Conservation (phyloP, 225 moss, liverwort and hornwort genomes). For the Pseudisothecium myosuroides region DNA sequence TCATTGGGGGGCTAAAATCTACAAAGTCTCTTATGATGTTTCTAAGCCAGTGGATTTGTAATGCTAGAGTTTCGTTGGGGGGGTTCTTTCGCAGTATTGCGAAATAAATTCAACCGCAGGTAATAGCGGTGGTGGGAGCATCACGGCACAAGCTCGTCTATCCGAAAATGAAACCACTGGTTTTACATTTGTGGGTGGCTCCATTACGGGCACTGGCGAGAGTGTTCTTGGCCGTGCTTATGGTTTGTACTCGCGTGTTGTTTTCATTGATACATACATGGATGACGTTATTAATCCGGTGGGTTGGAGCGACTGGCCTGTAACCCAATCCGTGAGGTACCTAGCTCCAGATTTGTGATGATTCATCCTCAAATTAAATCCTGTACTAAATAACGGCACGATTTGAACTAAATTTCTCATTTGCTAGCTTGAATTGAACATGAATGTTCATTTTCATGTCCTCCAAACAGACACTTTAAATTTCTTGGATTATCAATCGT, state of each 20-base stretch:
- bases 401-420: not conserved
- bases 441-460: not conserved
- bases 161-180: conserved; percentile 15
- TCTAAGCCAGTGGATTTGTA: not conserved
- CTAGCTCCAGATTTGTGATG: not conserved
- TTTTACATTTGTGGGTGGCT: conserved; percentile 43
- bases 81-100: conserved; percentile 1
- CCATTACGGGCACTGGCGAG: conserved; percentile 35
- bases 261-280: conserved; percentile 46
- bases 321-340: not conserved
- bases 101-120: conserved; percentile 28
- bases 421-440: not conserved
- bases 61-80: not conserved
- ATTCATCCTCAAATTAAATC: not conserved
- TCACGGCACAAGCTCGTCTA: conserved; percentile 33
- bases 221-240: conserved; percentile 51
- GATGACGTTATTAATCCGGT: conserved; percentile 23
- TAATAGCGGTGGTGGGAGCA: not conserved
- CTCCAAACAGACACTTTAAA: not conserved
- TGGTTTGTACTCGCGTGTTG: conserved; percentile 45
- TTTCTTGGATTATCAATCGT: not conserved
- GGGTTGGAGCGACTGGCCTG: conserved; percentile 45
- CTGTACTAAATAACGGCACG: no score
- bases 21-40: not conserved
- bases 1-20: not conserved